Evolutionary conservation across 1,284 basidiomycete species (phyloP).

Genomic region (Agroathelia rolfsii): DNA sequence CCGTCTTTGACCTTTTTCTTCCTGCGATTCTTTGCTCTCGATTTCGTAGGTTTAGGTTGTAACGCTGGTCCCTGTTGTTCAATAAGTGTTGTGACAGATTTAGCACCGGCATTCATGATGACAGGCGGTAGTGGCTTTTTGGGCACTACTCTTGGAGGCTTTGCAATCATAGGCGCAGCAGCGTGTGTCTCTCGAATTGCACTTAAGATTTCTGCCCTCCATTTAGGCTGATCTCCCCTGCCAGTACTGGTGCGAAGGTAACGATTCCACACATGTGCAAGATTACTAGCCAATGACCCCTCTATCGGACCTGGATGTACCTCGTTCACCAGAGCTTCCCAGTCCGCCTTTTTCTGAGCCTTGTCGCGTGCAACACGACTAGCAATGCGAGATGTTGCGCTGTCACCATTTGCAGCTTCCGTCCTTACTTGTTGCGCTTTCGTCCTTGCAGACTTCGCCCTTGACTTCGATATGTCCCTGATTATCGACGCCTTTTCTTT

Average conservation of each 20-base stretch:
- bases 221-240: conserved; percentile 39
- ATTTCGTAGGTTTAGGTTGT: conserved; percentile 14
- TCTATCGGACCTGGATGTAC: conserved; percentile 44
- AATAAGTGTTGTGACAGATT: conserved; percentile 44
- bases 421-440: conserved; percentile 20
- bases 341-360: conserved; percentile 47
- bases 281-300: conserved; percentile 34
- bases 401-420: conserved; percentile 27
- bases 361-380: conserved; percentile 49
- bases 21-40: conserved; percentile 25
- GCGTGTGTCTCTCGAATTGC: conserved; percentile 45
- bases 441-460: no score
- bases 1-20: conserved; percentile 25
- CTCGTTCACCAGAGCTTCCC: conserved; percentile 45
- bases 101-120: conserved; percentile 38
- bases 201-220: conserved; percentile 49
- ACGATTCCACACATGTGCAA: conserved; percentile 41
- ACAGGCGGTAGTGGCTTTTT: conserved; percentile 29
- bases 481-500: conserved; percentile 27
- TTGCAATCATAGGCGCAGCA: no score
- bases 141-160: no score
- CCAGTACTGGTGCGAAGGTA: conserved; percentile 48
- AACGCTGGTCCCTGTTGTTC: conserved; percentile 43
- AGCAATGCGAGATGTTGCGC: conserved; percentile 39
- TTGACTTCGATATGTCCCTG: conserved; percentile 35